Evolutionary conservation across 306 rosid genomes (phyloP).

Genomic region (Cicer pinnatifidum): DNA sequence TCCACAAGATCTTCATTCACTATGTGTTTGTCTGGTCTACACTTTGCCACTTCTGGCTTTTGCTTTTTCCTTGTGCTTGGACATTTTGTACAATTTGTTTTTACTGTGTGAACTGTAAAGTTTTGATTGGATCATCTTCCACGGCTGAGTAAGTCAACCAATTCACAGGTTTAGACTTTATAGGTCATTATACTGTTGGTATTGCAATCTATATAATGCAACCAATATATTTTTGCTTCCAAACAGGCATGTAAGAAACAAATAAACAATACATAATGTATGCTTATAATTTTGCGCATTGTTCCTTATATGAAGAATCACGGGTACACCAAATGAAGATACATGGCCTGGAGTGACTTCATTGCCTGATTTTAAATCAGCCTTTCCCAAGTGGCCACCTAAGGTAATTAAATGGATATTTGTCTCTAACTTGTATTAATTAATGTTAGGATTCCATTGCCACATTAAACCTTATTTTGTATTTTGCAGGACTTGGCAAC

Average conservation of each 20-base stretch:
- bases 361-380: slow-evolving; percentile 91
- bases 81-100: neutral
- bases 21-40: slow-evolving; percentile 6
- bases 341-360: slow-evolving; percentile 98
- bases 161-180: neutral
- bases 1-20: neutral
- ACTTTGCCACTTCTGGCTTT: neutral
- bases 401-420: slow-evolving; percentile 57
- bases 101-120: neutral
- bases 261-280: slow-evolving; percentile 31
- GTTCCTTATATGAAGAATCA: slow-evolving; percentile 66
- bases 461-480: slow-evolving; percentile 32
- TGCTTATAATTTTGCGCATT: slow-evolving; percentile 36
- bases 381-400: slow-evolving; percentile 90
- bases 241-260: slow-evolving; percentile 38
- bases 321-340: slow-evolving; percentile 94
- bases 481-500: slow-evolving; percentile 71
- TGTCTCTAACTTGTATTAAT: slow-evolving; percentile 14
- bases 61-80: neutral
- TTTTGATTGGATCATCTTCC: slow-evolving; percentile 29
- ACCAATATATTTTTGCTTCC: slow-evolving; percentile 31
- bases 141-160: slow-evolving; percentile 26
- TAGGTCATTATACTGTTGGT: neutral
- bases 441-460: slow-evolving; percentile 25
- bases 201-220: slow-evolving; percentile 34